A percentile compares a stretch with the other conserved stretches of the same genome.
Evolutionary conservation across 768 basidiomycete species (phyloP).

Genomic region (Boletellus ananas): DNA sequence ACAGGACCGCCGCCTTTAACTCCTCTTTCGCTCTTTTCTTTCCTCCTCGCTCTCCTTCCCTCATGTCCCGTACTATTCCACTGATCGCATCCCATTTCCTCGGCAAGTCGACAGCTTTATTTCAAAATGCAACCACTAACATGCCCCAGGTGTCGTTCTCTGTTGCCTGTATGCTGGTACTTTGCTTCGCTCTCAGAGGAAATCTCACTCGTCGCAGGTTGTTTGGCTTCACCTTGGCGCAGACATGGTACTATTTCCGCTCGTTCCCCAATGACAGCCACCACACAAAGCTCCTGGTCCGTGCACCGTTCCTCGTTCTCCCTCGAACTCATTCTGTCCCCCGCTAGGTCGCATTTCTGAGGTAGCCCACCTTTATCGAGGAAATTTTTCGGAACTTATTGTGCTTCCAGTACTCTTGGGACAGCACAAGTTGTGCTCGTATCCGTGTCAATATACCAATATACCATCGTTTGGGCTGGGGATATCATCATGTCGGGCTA

Average conservation of each 20-base stretch:
- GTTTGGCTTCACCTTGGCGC: constrained; percentile 34
- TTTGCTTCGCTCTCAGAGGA: neutral
- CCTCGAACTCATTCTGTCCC: neutral
- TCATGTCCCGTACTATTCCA: constrained; percentile 17
- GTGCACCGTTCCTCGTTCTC: neutral
- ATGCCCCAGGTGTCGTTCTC: constrained; percentile 26
- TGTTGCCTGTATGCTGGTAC: constrained; percentile 27
- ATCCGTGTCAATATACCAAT: constrained; percentile 30
- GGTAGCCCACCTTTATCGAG: constrained; percentile 10
- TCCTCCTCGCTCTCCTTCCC: neutral
- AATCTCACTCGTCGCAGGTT: constrained; percentile 20
- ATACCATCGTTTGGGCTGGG: constrained; percentile 29
- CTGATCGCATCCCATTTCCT: constrained; percentile 28
- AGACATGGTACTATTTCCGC: constrained; percentile 34
- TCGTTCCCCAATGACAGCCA: constrained; percentile 28
- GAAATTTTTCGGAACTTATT: neutral
- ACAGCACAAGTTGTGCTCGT: constrained; percentile 30
- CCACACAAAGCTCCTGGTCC: constrained; percentile 32
- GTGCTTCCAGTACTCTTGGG: constrained; percentile 18
- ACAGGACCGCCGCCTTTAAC: constrained; percentile 11
- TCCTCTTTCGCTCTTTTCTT: neutral
- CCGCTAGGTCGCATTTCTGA: constrained; percentile 27
- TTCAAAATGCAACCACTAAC: constrained; percentile 4
- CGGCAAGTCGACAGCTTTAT: constrained; percentile 9
- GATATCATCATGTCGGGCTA: constrained; percentile 21